Conservation (phyloP, 257 asterid species). For the Lavandula angustifolia region DNA sequence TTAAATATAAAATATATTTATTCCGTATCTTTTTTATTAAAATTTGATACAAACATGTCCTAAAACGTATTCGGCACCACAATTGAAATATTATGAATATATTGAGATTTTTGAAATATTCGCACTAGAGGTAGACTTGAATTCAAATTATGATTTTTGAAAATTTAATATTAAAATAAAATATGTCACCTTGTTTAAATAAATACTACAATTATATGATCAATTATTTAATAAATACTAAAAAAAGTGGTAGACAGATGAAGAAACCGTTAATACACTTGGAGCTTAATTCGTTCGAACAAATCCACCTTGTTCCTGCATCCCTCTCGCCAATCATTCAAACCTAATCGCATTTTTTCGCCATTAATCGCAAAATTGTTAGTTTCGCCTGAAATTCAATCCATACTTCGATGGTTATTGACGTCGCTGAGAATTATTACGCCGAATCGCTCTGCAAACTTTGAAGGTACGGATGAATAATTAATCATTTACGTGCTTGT, state of each 20-base stretch:
- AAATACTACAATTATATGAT: neutral
- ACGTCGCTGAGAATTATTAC: constrained; percentile 21
- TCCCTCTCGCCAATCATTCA: constrained; percentile 13
- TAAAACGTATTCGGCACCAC: no score
- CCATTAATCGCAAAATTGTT: neutral
- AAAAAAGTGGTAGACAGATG: constrained; percentile 18
- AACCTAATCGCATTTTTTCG: constrained; percentile 18
- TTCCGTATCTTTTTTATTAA: no score
- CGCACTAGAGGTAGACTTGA: no score
- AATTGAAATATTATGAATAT: no score
- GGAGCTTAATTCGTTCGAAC: constrained; percentile 1
- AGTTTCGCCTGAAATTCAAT: neutral
- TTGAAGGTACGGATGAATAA: constrained; percentile 29
- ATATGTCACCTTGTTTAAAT: neutral
- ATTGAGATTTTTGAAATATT: no score
- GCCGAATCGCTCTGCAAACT: constrained; percentile 9
- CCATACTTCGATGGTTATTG: constrained; percentile 5
- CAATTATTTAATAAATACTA: constrained; percentile 11
- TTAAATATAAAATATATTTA: no score
- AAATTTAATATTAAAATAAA: no score
- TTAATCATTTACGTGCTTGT: neutral
- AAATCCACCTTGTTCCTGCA: constrained; percentile 10
- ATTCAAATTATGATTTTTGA: no score
- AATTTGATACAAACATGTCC: no score
- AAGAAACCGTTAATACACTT: constrained; percentile 31